Base-by-base conservation (phyloP, 2,329 filamentous ascomycete genomes). In the Claviceps arundinis region DNA sequence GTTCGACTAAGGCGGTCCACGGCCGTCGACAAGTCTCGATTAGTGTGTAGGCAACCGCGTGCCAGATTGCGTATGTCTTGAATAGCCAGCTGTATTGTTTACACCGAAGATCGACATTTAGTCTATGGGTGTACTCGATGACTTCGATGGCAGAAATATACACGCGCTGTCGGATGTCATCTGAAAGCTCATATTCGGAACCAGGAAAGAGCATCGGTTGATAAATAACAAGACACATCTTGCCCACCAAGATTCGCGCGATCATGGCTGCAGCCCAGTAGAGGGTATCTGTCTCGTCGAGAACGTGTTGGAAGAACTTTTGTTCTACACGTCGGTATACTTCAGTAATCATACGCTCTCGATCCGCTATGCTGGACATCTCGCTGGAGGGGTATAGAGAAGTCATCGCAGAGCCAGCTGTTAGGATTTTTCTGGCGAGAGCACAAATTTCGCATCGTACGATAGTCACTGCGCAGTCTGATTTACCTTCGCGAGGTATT, bases 191-290 rank as follows among this genome's bases (percentile, higher is more conserved):
- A 8, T 72, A 66, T n/a, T 73, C 74, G 9, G 75, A 73, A 26
- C 80, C 76, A 37, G 75, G 74, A 50, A 81, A 77, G 37, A 85
- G 80, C 60, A 84, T 75, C 0, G 86, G 85, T 58, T 91, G 82
- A 60, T 91, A 86, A 2, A 88, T 76, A 54, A 89, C 76, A 38
- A 93, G 73, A 70, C 83, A 87, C 72, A 89, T 81, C 66, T 89
- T 91, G 47, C 82, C 82, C 68, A 89, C 78, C 56, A 90, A 81
- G 37, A 91, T 72, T 9, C 85, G 78, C 3, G 80, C 76, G 24
- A 87, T 73, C 30, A 84, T 85, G 4, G 80, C 81, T 7, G 78
- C 78, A 26, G 85, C 77, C 82, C 84, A 87, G 56, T 81, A 81
- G 1, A 87, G 68, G 0, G 77, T 72, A 46, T 77, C 65, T 56